These are phyloP conservation scores for Anthostomella pinea DNA, from an alignment of 2,329 filamentous ascomycete species.

Conservation along the genomic window DNA sequence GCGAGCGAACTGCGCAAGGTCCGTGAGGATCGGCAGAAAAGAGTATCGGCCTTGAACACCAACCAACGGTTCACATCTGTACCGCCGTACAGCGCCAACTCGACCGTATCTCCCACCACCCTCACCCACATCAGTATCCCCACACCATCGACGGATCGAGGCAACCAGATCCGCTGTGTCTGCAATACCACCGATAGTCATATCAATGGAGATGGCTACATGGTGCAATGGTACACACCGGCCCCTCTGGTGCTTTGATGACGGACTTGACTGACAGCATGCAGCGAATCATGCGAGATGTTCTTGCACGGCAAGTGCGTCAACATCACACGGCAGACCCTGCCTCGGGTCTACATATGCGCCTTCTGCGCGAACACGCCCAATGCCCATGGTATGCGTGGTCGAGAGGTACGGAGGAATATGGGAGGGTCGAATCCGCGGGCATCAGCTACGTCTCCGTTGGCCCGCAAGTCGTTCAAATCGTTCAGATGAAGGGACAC, in stretches of 20 bases:
- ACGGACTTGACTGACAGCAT: slow-evolving; percentile 10
- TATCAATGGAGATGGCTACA: slow-evolving; percentile 47
- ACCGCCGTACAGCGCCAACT: slow-evolving; percentile 20
- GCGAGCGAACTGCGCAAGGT: slow-evolving; percentile 59
- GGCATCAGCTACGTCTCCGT: slow-evolving; percentile 35
- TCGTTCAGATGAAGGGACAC: slow-evolving; percentile 39
- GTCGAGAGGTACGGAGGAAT: slow-evolving; percentile 41
- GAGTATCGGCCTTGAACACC: slow-evolving; percentile 32
- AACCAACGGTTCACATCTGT: slow-evolving; percentile 35
- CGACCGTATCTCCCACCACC: slow-evolving; percentile 50
- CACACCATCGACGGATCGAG: slow-evolving; percentile 43
- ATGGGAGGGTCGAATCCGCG: slow-evolving; percentile 25
- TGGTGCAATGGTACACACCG: slow-evolving; percentile 59
- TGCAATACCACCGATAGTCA: slow-evolving; percentile 42
- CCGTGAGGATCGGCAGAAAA: slow-evolving; percentile 49
- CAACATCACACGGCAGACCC: slow-evolving; percentile 54
- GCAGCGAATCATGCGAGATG: slow-evolving; percentile 62
- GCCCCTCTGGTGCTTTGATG: not conserved
- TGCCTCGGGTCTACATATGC: slow-evolving; percentile 62
- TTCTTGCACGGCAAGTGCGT: slow-evolving; percentile 64
- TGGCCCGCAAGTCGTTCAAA: slow-evolving; percentile 45
- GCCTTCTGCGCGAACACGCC: slow-evolving; percentile 61
- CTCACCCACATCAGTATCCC: slow-evolving; percentile 47
- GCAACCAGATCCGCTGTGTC: slow-evolving; percentile 52
- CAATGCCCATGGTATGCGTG: slow-evolving; percentile 47